A percentile compares a stretch with the other conserved stretches of the same genome.
Conservation (phyloP, 345 rosid species). For the Aquilaria malaccensis region DNA sequence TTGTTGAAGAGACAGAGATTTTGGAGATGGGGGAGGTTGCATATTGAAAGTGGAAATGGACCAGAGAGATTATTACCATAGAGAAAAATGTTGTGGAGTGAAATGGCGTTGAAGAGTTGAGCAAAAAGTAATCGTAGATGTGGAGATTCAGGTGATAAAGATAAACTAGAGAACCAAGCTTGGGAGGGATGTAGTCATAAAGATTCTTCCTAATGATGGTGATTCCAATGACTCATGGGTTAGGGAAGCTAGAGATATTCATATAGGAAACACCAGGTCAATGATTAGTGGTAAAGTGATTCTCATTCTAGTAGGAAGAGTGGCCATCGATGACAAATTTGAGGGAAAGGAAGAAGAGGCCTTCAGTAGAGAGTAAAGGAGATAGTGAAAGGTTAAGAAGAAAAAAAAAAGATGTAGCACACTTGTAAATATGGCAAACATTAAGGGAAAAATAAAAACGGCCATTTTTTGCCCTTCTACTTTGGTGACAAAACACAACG, state of each 20-base stretch:
- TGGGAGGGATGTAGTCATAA: slow-evolving; percentile 86
- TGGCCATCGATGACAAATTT: slow-evolving; percentile 71
- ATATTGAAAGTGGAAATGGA: slow-evolving; percentile 63
- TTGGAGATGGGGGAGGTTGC: slow-evolving; percentile 66
- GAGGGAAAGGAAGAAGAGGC: slow-evolving; percentile 74
- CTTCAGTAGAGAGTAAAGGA: slow-evolving; percentile 72
- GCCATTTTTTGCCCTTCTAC: no score
- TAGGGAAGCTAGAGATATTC: slow-evolving; percentile 49
- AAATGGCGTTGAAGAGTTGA: slow-evolving; percentile 80
- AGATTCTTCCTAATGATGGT: slow-evolving; percentile 56
- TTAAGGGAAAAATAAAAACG: no score
- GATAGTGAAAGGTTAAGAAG: slow-evolving; percentile 5
- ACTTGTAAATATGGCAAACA: no score
- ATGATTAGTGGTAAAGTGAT: slow-evolving; percentile 64
- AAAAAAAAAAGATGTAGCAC: not conserved
- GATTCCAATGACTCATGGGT: slow-evolving; percentile 75
- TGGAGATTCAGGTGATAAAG: slow-evolving; percentile 92
- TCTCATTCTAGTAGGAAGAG: slow-evolving; percentile 77
- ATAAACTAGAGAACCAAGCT: slow-evolving; percentile 62
- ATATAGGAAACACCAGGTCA: slow-evolving; percentile 88
- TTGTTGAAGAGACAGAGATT: slow-evolving; percentile 80
- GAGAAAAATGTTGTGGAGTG: slow-evolving; percentile 77
- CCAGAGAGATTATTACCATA: slow-evolving; percentile 84
- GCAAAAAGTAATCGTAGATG: slow-evolving; percentile 48
- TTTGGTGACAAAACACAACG: no score